Conservation (phyloP, 2,329 filamentous ascomycete genomes). For the Podosphaera aphanis region DNA sequence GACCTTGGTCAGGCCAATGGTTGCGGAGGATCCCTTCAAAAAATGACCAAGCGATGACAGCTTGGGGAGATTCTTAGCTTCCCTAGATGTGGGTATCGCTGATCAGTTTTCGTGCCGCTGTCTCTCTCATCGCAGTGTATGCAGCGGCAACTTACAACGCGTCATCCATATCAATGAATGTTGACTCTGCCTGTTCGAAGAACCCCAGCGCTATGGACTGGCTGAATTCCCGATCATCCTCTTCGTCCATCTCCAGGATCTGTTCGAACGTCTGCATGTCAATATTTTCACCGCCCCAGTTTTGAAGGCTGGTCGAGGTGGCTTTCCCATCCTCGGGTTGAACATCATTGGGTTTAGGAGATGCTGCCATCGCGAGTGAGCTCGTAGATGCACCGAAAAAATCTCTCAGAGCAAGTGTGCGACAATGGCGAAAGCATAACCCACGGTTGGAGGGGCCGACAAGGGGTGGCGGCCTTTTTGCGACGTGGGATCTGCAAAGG, state of each 20-base stretch:
- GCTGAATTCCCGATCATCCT: constrained; percentile 69
- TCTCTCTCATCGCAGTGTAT: not conserved
- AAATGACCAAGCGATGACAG: constrained; percentile 81
- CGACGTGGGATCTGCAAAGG: not conserved
- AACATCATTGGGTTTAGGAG: not conserved
- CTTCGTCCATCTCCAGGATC: constrained; percentile 93
- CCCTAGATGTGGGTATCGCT: constrained; percentile 23
- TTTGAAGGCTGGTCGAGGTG: constrained; percentile 1
- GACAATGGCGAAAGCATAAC: not conserved
- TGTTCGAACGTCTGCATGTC: constrained; percentile 69
- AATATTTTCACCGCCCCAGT: constrained; percentile 37
- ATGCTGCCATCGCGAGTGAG: not conserved
- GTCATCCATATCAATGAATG: constrained; percentile 64
- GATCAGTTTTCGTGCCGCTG: not conserved
- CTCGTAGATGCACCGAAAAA: not conserved
- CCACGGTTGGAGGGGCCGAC: not conserved
- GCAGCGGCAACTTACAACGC: constrained; percentile 42
- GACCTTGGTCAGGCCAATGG: constrained; percentile 72
- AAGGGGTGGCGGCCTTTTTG: not conserved
- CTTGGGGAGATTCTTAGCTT: constrained; percentile 41
- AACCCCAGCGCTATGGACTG: constrained; percentile 73
- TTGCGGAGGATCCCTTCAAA: constrained; percentile 89
- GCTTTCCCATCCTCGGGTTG: not conserved
- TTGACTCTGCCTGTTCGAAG: constrained; percentile 73
- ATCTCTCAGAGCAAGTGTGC: no score